A percentile compares a stretch with the other conserved stretches of the same genome.
Conservation (phyloP, 106 monocot species). For the Acanthochlamys bracteata region DNA sequence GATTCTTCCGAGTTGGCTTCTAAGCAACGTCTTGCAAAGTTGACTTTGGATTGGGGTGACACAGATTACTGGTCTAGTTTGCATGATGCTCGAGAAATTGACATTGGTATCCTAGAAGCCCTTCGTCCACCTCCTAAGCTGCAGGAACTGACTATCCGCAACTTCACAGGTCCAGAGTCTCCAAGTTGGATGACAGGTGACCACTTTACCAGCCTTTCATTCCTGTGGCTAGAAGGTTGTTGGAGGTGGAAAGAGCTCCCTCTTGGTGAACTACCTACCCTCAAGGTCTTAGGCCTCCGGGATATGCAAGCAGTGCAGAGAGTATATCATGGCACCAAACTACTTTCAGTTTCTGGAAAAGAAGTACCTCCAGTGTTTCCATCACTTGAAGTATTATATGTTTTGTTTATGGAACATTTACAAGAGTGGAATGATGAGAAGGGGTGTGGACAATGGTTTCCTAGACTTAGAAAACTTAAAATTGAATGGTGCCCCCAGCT, state of each 20-base stretch:
- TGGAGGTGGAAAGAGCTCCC: constrained; percentile 13
- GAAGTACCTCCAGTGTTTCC: too few species aligned
- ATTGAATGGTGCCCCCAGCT: constrained; percentile 8
- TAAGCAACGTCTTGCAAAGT: constrained; percentile 8
- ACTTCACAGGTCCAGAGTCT: constrained; percentile 5
- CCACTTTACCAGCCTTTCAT: constrained; percentile 7
- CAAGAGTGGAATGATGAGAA: constrained; percentile 1
- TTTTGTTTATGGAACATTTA: too few species aligned
- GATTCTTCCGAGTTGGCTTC: too few species aligned
- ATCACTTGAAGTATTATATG: too few species aligned
- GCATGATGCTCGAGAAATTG: neutral
- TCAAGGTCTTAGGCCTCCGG: neutral
- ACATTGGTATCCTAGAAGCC: constrained; percentile 17
- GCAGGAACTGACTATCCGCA: constrained; percentile 9
- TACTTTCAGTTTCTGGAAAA: neutral
- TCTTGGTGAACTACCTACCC: constrained; percentile 14
- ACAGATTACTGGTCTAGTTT: too few species aligned
- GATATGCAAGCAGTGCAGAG: neutral
- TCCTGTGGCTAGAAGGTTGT: neutral
- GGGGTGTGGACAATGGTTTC: constrained; percentile 6
- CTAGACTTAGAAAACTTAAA: constrained; percentile 4
- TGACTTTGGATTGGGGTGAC: constrained; percentile 7
- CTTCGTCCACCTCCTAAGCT: constrained; percentile 19
- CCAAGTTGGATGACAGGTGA: constrained; percentile 21
- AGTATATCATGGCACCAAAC: constrained; percentile 1